phyloP scores from a whole-genome alignment of 345 rosid species.

The Psidium guajava region DNA sequence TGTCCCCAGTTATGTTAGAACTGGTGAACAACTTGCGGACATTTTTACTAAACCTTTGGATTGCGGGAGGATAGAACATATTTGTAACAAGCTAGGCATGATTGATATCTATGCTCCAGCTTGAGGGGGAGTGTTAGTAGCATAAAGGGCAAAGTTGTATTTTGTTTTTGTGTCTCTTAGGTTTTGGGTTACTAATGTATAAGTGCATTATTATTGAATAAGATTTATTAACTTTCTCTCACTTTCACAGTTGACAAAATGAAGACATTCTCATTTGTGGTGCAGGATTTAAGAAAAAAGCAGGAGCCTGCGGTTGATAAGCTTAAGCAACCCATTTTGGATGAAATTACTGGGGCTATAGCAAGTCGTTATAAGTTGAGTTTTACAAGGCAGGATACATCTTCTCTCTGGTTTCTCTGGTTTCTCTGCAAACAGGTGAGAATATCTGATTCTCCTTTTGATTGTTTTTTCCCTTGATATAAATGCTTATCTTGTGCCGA shows the following conservation, averaged over 20 bases:
- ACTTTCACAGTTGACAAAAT: background rate
- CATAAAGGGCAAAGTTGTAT: too few species aligned
- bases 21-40: too few species aligned
- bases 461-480: background rate
- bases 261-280: background rate
- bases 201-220: too few species aligned
- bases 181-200: too few species aligned
- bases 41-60: too few species aligned
- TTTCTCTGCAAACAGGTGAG: constrained; percentile 86
- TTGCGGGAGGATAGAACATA: too few species aligned
- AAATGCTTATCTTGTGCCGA: background rate
- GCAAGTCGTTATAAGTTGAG: constrained; percentile 41
- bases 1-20: too few species aligned
- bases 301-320: constrained; percentile 62
- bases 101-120: too few species aligned
- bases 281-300: constrained; percentile 46
- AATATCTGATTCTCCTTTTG: background rate
- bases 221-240: too few species aligned
- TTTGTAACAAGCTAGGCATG: too few species aligned
- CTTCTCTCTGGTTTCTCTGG: constrained; percentile 96
- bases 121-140: too few species aligned
- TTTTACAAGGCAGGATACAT: constrained; percentile 62
- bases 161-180: too few species aligned
- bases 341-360: constrained; percentile 61
- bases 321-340: constrained; percentile 73